These are phyloP conservation scores for Leishmania guyanensis DNA, from an alignment of 208 protist genomes.

Conservation along the genomic window DNA sequence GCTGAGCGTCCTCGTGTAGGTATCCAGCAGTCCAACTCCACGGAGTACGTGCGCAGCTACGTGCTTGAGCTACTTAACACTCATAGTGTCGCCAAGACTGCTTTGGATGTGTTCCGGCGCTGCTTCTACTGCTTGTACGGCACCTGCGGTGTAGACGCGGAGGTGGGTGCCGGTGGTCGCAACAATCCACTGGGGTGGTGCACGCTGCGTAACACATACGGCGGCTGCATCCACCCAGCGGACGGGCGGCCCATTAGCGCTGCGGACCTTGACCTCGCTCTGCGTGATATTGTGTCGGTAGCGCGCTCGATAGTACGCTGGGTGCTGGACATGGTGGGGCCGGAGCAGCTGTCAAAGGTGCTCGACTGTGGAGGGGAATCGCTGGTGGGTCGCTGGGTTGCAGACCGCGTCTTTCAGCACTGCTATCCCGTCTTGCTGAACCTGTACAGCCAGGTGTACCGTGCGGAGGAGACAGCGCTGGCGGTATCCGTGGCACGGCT, in stretches of 20 bases:
- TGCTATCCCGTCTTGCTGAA: conserved; percentile 64
- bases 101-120: conserved; percentile 73
- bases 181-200: conserved; percentile 70
- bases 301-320: conserved; percentile 67
- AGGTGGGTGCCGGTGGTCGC: conserved; percentile 50
- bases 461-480: conserved; percentile 45
- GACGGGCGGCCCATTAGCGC: conserved; percentile 50
- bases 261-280: conserved; percentile 64
- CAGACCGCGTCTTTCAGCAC: conserved; percentile 68
- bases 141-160: conserved; percentile 58
- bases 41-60: conserved; percentile 43
- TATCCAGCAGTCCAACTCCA: conserved; percentile 38
- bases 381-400: conserved; percentile 57
- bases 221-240: conserved; percentile 72
- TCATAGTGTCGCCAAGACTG: conserved; percentile 32
- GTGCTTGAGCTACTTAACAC: conserved; percentile 55
- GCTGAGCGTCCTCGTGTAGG: conserved; percentile 8
- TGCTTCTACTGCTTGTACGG: conserved; percentile 89
- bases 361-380: conserved; percentile 38
- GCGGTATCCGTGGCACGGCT: conserved; percentile 45
- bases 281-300: conserved; percentile 77
- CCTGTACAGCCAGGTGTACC: conserved; percentile 73
- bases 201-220: conserved; percentile 54
- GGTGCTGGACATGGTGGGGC: conserved; percentile 52
- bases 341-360: conserved; percentile 34